Conservation (phyloP, 1,284 basidiomycete genomes). For the Clitocybe nebularis region DNA sequence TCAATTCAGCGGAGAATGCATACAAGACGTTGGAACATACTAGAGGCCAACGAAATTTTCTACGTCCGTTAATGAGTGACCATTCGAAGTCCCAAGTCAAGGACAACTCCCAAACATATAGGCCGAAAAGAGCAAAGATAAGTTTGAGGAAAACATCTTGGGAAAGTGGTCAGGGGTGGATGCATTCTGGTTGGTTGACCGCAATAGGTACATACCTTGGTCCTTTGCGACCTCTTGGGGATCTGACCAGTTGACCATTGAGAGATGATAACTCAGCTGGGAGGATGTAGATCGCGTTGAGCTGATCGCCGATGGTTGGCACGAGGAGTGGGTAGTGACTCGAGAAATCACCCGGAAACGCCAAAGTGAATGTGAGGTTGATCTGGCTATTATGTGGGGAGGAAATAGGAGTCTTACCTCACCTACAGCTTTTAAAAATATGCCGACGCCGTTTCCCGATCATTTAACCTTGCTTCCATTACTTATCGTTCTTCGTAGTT, state of each 20-base stretch:
- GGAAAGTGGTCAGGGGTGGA: background rate
- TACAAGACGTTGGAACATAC: constrained; percentile 34
- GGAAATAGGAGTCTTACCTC: constrained; percentile 2
- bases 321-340: too few species aligned
- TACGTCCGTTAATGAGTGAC: constrained; percentile 51
- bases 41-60: constrained; percentile 61
- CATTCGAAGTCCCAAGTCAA: constrained; percentile 61
- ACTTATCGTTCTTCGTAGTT: too few species aligned
- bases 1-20: constrained; percentile 2
- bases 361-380: too few species aligned
- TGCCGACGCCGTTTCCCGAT: constrained; percentile 16
- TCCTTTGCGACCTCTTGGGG: constrained; percentile 44
- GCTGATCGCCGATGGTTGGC: too few species aligned
- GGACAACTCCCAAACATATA: constrained; percentile 66
- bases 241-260: constrained; percentile 59
- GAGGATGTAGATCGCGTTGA: too few species aligned
- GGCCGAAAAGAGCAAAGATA: constrained; percentile 56
- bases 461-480: constrained; percentile 22
- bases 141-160: constrained; percentile 56
- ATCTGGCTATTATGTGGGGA: too few species aligned
- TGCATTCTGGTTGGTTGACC: background rate
- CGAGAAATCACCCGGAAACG: too few species aligned
- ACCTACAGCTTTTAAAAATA: constrained; percentile 13
- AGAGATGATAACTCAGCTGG: too few species aligned
- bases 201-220: constrained; percentile 32